Evolutionary conservation across 208 protist species (phyloP).

Genomic region (Leishmania lainsoni): DNA sequence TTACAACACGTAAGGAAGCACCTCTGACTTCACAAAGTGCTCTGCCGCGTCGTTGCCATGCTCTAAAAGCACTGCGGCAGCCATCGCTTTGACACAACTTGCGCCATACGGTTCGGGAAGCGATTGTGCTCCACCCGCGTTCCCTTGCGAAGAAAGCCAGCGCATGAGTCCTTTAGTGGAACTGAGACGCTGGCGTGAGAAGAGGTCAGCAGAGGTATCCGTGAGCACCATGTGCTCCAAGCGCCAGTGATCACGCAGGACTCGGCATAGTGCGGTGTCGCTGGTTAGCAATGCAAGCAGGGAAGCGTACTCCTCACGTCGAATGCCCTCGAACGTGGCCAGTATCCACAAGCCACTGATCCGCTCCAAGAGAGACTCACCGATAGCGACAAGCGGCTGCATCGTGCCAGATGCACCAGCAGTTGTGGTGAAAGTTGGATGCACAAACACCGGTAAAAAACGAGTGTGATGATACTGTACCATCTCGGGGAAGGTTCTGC

Average conservation of each 20-base stretch:
- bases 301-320: constrained; percentile 52
- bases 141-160: constrained; percentile 53
- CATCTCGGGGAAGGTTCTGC: constrained; percentile 69
- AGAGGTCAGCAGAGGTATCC: constrained; percentile 71
- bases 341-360: constrained; percentile 52
- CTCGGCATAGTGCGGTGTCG: constrained; percentile 62
- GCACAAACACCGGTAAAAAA: constrained; percentile 82
- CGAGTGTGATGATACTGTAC: constrained; percentile 44
- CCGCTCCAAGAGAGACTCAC: constrained; percentile 58
- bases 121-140: constrained; percentile 29
- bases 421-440: constrained; percentile 79
- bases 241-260: constrained; percentile 73
- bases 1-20: constrained; percentile 51
- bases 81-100: constrained; percentile 70
- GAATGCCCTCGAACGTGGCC: constrained; percentile 62
- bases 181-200: constrained; percentile 48
- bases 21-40: constrained; percentile 57
- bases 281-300: constrained; percentile 56
- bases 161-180: constrained; percentile 56
- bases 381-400: constrained; percentile 56
- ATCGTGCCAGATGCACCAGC: constrained; percentile 63
- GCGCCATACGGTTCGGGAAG: constrained; percentile 79
- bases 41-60: constrained; percentile 50
- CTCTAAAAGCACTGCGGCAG: constrained; percentile 75
- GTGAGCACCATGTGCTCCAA: constrained; percentile 87